Percentiles rank a stretch among this genome's conserved stretches.
Evolutionary conservation across 176 grass and related monocot species (phyloP).

Genomic region (Aegilops longissima): DNA sequence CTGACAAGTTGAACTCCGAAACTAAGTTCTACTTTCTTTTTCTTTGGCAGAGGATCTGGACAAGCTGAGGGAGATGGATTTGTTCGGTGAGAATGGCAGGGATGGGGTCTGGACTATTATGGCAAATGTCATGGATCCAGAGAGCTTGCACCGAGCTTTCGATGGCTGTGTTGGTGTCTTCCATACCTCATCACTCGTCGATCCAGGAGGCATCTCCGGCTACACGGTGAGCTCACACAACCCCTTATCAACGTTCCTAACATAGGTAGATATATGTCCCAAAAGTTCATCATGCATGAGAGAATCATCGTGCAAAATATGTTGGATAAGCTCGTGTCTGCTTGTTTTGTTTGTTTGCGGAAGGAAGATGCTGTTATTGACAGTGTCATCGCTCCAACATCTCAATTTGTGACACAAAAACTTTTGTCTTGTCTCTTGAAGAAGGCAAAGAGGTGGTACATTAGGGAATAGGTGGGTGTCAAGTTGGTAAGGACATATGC

Average conservation of each 20-base stretch:
- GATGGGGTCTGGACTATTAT: conserved; percentile 91
- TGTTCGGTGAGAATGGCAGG: conserved; percentile 87
- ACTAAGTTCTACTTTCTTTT: not conserved
- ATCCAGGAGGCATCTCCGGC: conserved; percentile 86
- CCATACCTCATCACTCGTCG: conserved; percentile 89
- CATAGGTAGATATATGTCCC: not conserved
- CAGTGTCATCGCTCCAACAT: not conserved
- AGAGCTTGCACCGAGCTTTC: conserved; percentile 76
- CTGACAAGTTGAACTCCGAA: not conserved
- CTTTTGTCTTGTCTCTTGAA: not conserved
- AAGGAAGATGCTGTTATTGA: not conserved
- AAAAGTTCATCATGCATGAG: not conserved
- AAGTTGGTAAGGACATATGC: not conserved
- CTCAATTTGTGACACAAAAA: not conserved
- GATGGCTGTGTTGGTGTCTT: conserved; percentile 84
- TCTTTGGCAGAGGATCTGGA: conserved; percentile 79
- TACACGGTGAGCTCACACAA: conserved; percentile 63
- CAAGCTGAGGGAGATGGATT: conserved; percentile 91
- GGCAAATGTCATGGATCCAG: conserved; percentile 84
- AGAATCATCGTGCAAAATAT: not conserved
- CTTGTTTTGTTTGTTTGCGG: conserved; percentile 1
- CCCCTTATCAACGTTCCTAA: not conserved
- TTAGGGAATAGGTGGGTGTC: conserved; percentile 6
- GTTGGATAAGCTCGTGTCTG: not conserved
- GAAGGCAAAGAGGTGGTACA: not conserved